A percentile compares a stretch with the other conserved stretches of the same genome.
Conservation (phyloP, 1,284 basidiomycete genomes). For the Filobasidium uniguttulatum region DNA sequence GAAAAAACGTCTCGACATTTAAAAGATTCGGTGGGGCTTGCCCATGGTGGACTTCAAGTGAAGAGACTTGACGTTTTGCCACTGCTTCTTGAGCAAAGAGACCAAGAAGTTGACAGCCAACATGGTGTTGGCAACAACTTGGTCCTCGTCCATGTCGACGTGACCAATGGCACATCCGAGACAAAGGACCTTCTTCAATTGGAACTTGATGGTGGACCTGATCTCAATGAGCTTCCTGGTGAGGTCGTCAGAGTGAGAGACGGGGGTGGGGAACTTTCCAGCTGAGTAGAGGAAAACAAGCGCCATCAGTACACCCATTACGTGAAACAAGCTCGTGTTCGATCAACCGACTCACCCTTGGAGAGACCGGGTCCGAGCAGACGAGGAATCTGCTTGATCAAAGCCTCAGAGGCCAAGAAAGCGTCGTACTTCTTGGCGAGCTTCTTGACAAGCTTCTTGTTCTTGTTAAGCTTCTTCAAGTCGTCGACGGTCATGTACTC, state of each 20-base stretch:
- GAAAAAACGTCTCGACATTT: constrained; percentile 25
- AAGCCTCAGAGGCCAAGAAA: constrained; percentile 91
- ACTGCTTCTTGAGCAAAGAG: constrained; percentile 61
- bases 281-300: constrained; percentile 42
- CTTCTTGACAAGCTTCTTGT: constrained; percentile 99
- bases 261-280: constrained; percentile 97
- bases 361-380: constrained; percentile 98
- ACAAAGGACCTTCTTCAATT: constrained; percentile 99
- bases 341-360: constrained; percentile 50
- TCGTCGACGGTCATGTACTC: constrained; percentile 99
- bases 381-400: constrained; percentile 99
- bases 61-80: constrained; percentile 98
- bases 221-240: constrained; percentile 87
- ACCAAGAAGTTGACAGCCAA: constrained; percentile 99
- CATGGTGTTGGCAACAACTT: constrained; percentile 95
- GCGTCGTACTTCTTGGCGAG: constrained; percentile 99
- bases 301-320: background rate
- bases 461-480: constrained; percentile 99
- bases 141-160: constrained; percentile 94
- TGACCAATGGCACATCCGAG: constrained; percentile 97
- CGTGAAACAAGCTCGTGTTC: background rate
- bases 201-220: constrained; percentile 98
- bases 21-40: constrained; percentile 90
- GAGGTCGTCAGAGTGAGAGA: constrained; percentile 87
- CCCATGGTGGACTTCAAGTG: constrained; percentile 99